Base-by-base conservation (phyloP, 2,329 filamentous ascomycete genomes). In the Coniochaeta sp. region DNA sequence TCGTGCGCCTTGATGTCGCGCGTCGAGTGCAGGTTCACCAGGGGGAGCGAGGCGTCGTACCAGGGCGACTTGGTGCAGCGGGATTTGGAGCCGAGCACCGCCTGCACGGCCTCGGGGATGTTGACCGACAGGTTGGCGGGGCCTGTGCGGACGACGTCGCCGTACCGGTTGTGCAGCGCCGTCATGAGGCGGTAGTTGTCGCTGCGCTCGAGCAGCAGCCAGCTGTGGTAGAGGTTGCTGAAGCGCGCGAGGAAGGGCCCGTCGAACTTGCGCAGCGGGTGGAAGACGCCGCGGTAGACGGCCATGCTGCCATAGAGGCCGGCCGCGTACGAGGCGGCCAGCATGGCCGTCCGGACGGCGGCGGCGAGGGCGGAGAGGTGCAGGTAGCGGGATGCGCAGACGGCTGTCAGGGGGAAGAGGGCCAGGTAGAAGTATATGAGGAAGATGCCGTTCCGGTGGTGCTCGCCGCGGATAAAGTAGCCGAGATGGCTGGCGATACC, bases 31-130 rank as follows among this genome's bases (percentile, higher is more conserved):
- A 66, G 61, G 58, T 61, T 62, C 42, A 59, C 58, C 30, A 60
- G 60, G n/a, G 64, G 64, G 54, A 63, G 55, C n/a, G 59, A 59
- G 30, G 58, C 44, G 56, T 63, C 59, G 62, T 65, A 65, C 58
- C 59, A 65, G 0, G 64, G 63, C 19, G 61, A 62, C 50, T 65
- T 65, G 32, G 36, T 24, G 56, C 58, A 60, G 7, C 58, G 55
- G 9, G 67, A 65, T 16, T 58, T 60, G 56, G 54, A 55, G 10
- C 57, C 58, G 9, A 59, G 57, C 1, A 61, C 59, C 32, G 55
- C 30, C 56, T 58, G 58, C 19, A 61, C 57, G 54, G 60, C 60
- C 22, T 59, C 62, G 59, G 56, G 58, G 17, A 58, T n/a, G 58
- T 63, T 59, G 55, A 65, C 61, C 38, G 59, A 65, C 5, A 65